Percentiles rank a stretch among this genome's conserved stretches.
Evolutionary conservation across 176 grass and related monocot genomes (phyloP).

Genomic region (Elymus sibiricus): DNA sequence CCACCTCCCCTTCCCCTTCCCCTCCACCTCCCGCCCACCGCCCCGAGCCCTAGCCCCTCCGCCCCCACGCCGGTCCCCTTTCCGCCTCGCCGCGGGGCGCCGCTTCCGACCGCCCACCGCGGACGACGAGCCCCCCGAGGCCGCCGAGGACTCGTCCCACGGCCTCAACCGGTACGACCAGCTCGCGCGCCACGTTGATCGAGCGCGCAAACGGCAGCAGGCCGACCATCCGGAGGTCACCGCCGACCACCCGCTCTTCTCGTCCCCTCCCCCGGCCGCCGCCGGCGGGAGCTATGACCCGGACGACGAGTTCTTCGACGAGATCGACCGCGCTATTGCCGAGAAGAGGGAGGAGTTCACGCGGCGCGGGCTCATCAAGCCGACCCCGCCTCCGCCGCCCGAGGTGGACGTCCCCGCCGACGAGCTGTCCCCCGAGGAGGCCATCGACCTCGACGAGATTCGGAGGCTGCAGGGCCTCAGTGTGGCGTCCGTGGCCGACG

Average conservation of each 20-base stretch:
- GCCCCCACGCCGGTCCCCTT: neutral
- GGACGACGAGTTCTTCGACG: conserved; percentile 67
- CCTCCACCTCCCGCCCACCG: conserved; percentile 29
- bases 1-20: conserved; percentile 41
- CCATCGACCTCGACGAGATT: conserved; percentile 71
- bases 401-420: conserved; percentile 50
- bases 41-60: neutral
- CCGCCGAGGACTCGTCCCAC: conserved; percentile 84
- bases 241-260: conserved; percentile 45
- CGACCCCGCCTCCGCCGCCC: conserved; percentile 19
- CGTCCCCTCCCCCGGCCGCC: conserved; percentile 7
- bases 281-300: conserved; percentile 42
- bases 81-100: conserved; percentile 21
- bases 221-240: conserved; percentile 47
- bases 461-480: conserved; percentile 58
- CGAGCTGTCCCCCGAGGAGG: conserved; percentile 74
- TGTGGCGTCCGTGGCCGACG: conserved; percentile 33
- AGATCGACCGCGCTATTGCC: conserved; percentile 76
- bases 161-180: conserved; percentile 65
- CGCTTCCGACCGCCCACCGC: conserved; percentile 58
- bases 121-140: conserved; percentile 80
- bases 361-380: conserved; percentile 45
- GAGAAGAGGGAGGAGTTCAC: conserved; percentile 82
- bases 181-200: conserved; percentile 62
- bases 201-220: conserved; percentile 48